Base-by-base conservation (phyloP, 352 stramenopile genomes). In the Pythium periplocum region DNA sequence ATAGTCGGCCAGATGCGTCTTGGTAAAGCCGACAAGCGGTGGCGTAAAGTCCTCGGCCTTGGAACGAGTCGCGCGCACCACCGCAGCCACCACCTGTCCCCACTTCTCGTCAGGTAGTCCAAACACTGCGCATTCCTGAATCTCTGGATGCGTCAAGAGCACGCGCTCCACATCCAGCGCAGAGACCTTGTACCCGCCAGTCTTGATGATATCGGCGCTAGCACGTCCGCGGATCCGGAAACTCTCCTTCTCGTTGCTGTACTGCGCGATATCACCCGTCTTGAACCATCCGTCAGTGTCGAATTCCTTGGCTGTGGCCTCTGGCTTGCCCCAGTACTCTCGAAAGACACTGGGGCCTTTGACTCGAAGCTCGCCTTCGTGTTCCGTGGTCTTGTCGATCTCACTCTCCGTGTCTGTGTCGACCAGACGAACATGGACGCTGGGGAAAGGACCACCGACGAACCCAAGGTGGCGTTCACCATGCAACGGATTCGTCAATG, bases 131-230 rank as follows among this genome's bases (percentile, higher is more conserved):
- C 83, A 85, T 63, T 98, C 90, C 1, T 62, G 58, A 12, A 98
- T 66, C 31, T 87, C 57, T 8, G 77, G 72, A 52, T 97, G 83
- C n/a, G 86, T 86, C 26, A 96, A 60, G 42, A 98, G 49, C 39
- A 77, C 72, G 12, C 82, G 76, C 55, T 98, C 91, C 17, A 97
- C 77, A 60, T 98, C 90, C 35, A 97, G 68, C 30, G 91, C 90
- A 32, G 87, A 97, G 35, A 98, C 73, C 60, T 98, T 98, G 74
- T 97, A 95, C 4, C 91, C 91, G 8, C 72, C 78, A n/a, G 61
- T 83, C 62, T 98, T 98, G 48, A 98, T 78, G 55, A 98, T 97
- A 52, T 98, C 91, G n/a, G 83, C 86, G 39, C 75, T 93, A 4
- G 82, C 76, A 39, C 91, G 85, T 4, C 91, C 91, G 31, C 95